Percentiles rank a stretch among this genome's conserved stretches.
Evolutionary conservation across 2,329 filamentous ascomycete species (phyloP).

Genomic region (Calonectria naviculata): DNA sequence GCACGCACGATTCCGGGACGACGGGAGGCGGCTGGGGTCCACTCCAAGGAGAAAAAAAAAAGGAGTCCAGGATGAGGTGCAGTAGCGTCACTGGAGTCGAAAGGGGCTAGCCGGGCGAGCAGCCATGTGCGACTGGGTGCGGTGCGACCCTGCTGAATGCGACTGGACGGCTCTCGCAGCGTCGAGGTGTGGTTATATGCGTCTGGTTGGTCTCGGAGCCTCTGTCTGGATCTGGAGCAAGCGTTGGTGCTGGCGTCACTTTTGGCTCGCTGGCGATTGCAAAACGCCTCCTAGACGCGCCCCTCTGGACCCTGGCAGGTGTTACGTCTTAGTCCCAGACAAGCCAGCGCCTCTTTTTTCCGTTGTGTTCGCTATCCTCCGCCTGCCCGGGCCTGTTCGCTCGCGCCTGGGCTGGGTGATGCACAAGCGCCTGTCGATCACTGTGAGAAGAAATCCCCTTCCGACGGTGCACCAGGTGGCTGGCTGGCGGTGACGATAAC

Average conservation of each 20-base stretch:
- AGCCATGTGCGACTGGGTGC: neutral
- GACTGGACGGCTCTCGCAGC: neutral
- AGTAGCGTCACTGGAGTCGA: conserved; percentile 23
- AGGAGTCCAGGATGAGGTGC: conserved; percentile 36
- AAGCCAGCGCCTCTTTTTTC: neutral
- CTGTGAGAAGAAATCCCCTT: neutral
- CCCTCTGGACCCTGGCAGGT: neutral
- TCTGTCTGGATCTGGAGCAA: conserved; percentile 11
- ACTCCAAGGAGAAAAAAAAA: conserved; percentile 18
- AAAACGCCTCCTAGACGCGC: conserved; percentile 2
- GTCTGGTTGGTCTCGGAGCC: conserved; percentile 1
- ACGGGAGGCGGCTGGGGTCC: conserved; percentile 18
- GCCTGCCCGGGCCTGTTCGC: neutral
- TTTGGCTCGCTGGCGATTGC: neutral
- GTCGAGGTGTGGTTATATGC: neutral
- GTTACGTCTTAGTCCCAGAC: neutral
- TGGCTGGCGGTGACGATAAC: neutral
- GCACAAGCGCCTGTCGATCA: neutral
- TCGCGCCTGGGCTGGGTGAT: neutral
- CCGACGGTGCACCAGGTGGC: neutral
- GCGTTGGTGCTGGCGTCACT: conserved; percentile 10
- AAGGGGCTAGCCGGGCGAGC: neutral
- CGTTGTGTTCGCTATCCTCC: neutral
- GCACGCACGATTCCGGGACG: conserved; percentile 23
- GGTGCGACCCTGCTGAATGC: neutral